Evolutionary conservation across 805 yeast genomes (phyloP), one percentile per base, ranked within the genome.

Genomic region (Candida takata): DNA sequence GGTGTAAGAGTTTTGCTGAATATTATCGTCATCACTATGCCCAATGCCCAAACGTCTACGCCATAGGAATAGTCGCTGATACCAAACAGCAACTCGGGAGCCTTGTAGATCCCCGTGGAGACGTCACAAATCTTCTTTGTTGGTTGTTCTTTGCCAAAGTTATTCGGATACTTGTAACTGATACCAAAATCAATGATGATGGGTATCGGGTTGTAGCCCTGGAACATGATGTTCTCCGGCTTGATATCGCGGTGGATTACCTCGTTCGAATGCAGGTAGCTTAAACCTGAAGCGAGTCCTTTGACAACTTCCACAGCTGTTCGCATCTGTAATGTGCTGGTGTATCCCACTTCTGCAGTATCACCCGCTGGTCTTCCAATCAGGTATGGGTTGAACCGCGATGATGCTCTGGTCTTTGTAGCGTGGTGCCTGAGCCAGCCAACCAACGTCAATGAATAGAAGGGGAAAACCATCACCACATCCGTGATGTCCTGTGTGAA

Each of bases 231-330:
- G 52, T 84, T 84, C 33, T 79, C 85, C 1, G 92, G 87, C 56
- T 92, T 92, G 45, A 90, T 77, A 60, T 90, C 98, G 51, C 98
- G 72, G 60, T 90, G 98, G 30, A 90, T 84, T 20, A 90, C 79
- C 6, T 82, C 85, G 35, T 77, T 67, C 7, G 67, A 57, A 53
- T 92, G 97, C 36, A 84, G 68, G 51, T 74, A 82, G 25, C 63
- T 57, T 18, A 84, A 58, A 2, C 80, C 83, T 26, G 60, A 54
- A 17, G 61, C 60, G 8, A 60, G 47, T 45, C 57, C 69, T 24
- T 47, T 57, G 12, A 70, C 52, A 2, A 72, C 59, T 2, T 56
- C 49, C 2, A 30, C 31, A 1, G 57, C 49, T n/a, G 36, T 35
- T 1, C 32, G 23, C 2, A 26, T 12, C 2, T 46, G 36, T 7